Evolutionary conservation across 2,329 filamentous ascomycete species (phyloP).

Genomic region (Xylariomycetidae sp.): DNA sequence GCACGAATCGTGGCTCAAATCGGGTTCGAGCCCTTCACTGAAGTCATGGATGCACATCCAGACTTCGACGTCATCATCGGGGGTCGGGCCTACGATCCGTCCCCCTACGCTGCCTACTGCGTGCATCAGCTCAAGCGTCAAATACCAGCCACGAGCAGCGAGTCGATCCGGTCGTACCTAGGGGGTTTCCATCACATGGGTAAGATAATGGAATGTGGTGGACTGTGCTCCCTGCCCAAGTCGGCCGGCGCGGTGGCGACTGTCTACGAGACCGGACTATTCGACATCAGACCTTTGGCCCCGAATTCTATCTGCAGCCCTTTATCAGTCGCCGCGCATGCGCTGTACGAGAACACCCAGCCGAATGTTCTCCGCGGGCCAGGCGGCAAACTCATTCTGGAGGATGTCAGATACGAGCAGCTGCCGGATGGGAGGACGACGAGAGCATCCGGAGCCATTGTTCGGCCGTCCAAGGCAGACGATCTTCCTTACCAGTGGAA

Average conservation of each 20-base stretch:
- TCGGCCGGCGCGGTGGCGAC: constrained; percentile 36
- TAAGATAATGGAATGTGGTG: constrained; percentile 52
- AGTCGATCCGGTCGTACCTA: constrained; percentile 10
- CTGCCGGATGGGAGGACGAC: constrained; percentile 33
- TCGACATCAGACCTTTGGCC: constrained; percentile 41
- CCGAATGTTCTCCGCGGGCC: constrained; percentile 47
- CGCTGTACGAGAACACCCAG: constrained; percentile 49
- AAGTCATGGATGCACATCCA: constrained; percentile 24
- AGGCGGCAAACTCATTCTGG: constrained; percentile 41
- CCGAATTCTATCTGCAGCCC: constrained; percentile 39
- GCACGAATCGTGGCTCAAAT: constrained; percentile 37
- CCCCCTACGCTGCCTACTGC: constrained; percentile 35
- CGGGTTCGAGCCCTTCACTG: constrained; percentile 38
- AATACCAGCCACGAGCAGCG: constrained; percentile 3
- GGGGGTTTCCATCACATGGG: constrained; percentile 47
- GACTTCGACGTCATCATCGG: constrained; percentile 40
- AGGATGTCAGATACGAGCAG: constrained; percentile 36
- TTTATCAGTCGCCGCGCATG: constrained; percentile 46
- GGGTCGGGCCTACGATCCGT: constrained; percentile 38
- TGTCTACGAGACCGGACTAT: constrained; percentile 35
- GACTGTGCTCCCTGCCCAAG: constrained; percentile 43
- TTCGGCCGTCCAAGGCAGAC: constrained; percentile 23
- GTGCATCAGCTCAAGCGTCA: constrained; percentile 18
- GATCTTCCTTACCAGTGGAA: constrained; percentile 40
- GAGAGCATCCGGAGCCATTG: constrained; percentile 35